Base-by-base conservation (phyloP, 805 yeast genomes). In the Candida sithepensis region DNA sequence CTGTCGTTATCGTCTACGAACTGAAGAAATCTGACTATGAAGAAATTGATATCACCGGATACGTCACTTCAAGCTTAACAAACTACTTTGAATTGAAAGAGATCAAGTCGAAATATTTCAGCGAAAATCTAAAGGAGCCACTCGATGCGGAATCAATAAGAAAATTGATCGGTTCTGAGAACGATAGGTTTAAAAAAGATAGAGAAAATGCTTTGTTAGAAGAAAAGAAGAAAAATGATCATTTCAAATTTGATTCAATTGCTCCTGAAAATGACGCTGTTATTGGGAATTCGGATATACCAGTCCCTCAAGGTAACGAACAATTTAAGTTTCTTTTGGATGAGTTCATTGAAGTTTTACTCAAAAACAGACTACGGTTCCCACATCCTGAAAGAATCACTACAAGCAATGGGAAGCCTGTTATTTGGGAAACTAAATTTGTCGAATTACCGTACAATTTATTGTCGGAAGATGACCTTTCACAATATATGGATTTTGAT, bases 401-500 rank as follows among this genome's bases (percentile, higher is more conserved):
- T 13, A 51, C 55, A 4, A 28, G 34, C 21, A 39, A 48, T 14
- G 61, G 61, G 4, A 57, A 57, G 43, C 60, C 61, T 12, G 53
- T 54, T 22, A 54, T 57, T 26, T 51, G 55, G 56, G 58, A 54
- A 23, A 52, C 56, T 8, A 39, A 45, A n/a, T 53, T 50, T 44
- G 46, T 53, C 28, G 59, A 57, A 24, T 24, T 41, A 12, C 55
- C 58, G 2, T 43, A 45, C 43, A 51, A 53, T 32, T 41, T 51
- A 2, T 16, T 57, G 5, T 49, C 55, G 3, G 58, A 57, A 39
- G 24, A 44, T 5, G 38, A 40, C 3, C 36, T 53, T 10, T 13
- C 34, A 8, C 43, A 48, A 4, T 47, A 51, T 16, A 58, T 64
- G 65, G 41, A 50, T 10, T 64, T 64, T 44, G 56, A 66, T 21